Conservation (phyloP, 306 rosid genomes). For the Fagus sylvatica region DNA sequence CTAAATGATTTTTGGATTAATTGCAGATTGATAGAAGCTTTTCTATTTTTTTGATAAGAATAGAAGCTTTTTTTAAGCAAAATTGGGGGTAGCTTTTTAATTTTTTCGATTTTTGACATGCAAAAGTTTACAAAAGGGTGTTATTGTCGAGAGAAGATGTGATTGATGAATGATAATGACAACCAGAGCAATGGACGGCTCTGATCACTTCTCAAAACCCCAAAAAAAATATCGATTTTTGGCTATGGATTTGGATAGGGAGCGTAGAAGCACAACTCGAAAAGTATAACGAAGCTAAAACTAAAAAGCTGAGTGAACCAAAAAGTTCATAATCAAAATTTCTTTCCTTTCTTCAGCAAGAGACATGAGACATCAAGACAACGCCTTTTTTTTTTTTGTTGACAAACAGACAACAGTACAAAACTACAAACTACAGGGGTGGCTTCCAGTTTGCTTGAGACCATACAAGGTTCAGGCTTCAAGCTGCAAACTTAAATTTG, state of each 20-base stretch:
- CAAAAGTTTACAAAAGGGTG: too few relatives aligned
- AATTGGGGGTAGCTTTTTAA: too few relatives aligned
- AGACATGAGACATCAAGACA: not conserved
- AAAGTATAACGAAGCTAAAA: not conserved
- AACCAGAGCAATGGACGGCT: too few relatives aligned
- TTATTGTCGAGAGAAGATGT: too few relatives aligned
- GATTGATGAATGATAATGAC: too few relatives aligned
- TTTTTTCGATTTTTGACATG: too few relatives aligned
- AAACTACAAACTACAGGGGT: conserved; percentile 80
- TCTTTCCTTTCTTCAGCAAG: not conserved
- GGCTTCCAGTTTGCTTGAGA: conserved; percentile 81
- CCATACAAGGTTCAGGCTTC: conserved; percentile 76
- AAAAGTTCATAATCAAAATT: conserved; percentile 34
- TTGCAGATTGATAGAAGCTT: too few relatives aligned
- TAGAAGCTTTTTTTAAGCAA: too few relatives aligned
- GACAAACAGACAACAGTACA: conserved; percentile 63
- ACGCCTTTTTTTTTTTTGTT: conserved; percentile 41
- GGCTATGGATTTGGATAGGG: not conserved
- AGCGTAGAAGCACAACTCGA: not conserved
- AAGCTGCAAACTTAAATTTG: conserved; percentile 79
- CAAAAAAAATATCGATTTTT: too few relatives aligned
- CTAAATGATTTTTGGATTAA: too few relatives aligned
- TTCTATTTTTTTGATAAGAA: too few relatives aligned
- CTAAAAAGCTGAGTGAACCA: not conserved
- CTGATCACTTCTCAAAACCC: too few relatives aligned